Evolutionary conservation across 768 basidiomycete genomes (phyloP).

Genomic region (Mycena olivaceomarginata): DNA sequence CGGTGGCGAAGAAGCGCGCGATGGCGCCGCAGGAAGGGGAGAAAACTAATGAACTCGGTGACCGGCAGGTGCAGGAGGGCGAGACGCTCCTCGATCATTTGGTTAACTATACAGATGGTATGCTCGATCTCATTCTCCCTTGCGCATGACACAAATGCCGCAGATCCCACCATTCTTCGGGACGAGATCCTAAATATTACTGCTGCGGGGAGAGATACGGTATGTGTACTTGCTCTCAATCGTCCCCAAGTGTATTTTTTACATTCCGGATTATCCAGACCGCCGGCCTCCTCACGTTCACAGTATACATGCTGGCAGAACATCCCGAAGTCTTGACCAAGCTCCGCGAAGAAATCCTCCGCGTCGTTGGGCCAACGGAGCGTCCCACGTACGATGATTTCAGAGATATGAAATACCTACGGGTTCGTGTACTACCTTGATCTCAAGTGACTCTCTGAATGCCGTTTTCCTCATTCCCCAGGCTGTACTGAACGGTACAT

Average conservation of each 20-base stretch:
- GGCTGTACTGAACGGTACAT: constrained; percentile 26
- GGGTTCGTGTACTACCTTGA: constrained; percentile 60
- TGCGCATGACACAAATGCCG: too few species aligned
- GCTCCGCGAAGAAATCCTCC: constrained; percentile 71
- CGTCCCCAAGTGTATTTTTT: background rate
- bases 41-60: constrained; percentile 50
- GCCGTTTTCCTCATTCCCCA: background rate
- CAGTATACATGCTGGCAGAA: constrained; percentile 72
- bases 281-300: constrained; percentile 71
- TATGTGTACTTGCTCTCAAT: constrained; percentile 24
- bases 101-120: constrained; percentile 73
- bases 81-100: constrained; percentile 72
- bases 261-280: constrained; percentile 54
- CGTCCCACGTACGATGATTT: constrained; percentile 74
- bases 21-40: constrained; percentile 23
- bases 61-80: constrained; percentile 61
- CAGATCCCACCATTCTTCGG: constrained; percentile 64
- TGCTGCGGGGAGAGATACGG: constrained; percentile 68
- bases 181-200: constrained; percentile 68
- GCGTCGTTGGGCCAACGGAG: constrained; percentile 62
- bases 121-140: constrained; percentile 15
- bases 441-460: background rate
- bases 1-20: constrained; percentile 61
- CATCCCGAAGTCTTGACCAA: constrained; percentile 67
- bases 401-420: constrained; percentile 74